Conservation (phyloP, 2,329 filamentous ascomycete genomes). For the Apiospora koreana region DNA sequence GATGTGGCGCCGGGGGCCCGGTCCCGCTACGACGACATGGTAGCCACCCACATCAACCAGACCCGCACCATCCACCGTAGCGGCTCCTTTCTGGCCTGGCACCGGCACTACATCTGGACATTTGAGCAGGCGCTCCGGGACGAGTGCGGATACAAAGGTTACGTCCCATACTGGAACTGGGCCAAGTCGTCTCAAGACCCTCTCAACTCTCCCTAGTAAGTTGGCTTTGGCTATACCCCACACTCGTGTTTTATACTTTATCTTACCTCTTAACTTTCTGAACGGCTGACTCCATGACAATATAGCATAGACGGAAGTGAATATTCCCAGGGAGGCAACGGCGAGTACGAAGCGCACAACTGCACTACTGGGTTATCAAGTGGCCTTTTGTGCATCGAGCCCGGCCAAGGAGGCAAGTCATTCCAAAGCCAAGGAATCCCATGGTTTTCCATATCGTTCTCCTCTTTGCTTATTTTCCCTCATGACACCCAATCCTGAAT, state of each 20-base stretch:
- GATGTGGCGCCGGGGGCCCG: neutral
- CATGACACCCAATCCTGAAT: neutral
- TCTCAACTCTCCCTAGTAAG: slow-evolving; percentile 26
- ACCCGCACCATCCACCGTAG: neutral
- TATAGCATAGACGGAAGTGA: slow-evolving; percentile 35
- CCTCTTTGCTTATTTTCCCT: no score
- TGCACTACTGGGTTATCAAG: slow-evolving; percentile 6
- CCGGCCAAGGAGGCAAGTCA: slow-evolving; percentile 17
- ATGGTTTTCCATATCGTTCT: neutral
- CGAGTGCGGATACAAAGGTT: slow-evolving; percentile 33
- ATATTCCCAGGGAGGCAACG: slow-evolving; percentile 36
- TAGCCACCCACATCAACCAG: slow-evolving; percentile 8
- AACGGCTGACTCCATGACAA: neutral
- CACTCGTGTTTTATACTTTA: neutral
- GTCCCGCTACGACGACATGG: slow-evolving; percentile 9
- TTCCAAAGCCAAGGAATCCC: neutral
- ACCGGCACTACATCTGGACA: slow-evolving; percentile 29
- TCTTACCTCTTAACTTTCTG: neutral
- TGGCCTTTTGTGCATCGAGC: slow-evolving; percentile 18
- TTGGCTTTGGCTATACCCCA: neutral
- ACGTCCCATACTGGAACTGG: slow-evolving; percentile 42
- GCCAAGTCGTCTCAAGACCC: slow-evolving; percentile 33
- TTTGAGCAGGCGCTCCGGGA: slow-evolving; percentile 24
- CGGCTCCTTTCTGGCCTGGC: slow-evolving; percentile 4
- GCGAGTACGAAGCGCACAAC: slow-evolving; percentile 19